Percentiles rank a stretch among this genome's conserved stretches.
phyloP scores from a whole-genome alignment of 305 asterid species.

The Fraxinus angustifolia region DNA sequence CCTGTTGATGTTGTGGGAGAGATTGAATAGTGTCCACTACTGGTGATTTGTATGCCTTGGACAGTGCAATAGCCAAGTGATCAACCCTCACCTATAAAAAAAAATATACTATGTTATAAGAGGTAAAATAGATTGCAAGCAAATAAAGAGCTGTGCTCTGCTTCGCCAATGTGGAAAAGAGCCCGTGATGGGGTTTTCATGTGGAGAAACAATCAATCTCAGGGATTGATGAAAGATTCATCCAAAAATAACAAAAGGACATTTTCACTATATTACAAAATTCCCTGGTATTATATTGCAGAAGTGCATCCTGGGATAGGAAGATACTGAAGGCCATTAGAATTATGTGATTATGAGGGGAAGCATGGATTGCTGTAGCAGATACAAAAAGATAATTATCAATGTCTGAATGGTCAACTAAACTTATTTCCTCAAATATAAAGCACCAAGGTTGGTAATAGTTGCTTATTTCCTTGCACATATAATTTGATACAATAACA shows the following conservation, averaged over 20 bases:
- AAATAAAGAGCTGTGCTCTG: background rate
- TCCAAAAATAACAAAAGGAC: background rate
- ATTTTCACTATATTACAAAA: background rate
- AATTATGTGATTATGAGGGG: background rate
- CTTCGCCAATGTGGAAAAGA: background rate
- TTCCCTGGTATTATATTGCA: background rate
- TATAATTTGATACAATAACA: background rate
- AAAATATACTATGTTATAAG: constrained; percentile 5
- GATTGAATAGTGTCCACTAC: constrained; percentile 76
- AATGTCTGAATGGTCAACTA: background rate
- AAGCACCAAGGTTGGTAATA: background rate
- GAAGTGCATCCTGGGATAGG: background rate
- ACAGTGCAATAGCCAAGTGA: constrained; percentile 84
- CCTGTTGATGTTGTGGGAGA: constrained; percentile 99
- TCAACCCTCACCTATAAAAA: constrained; percentile 69
- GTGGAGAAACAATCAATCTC: background rate
- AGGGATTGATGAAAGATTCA: background rate
- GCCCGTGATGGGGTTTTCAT: background rate
- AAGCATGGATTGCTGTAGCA: background rate
- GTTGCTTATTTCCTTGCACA: background rate
- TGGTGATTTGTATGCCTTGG: constrained; percentile 75
- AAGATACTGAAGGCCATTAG: background rate
- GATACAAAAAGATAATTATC: background rate
- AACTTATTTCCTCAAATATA: background rate
- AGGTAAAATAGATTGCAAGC: background rate